phyloP scores from a whole-genome alignment of 805 yeast species.

The Babjeviella inositovora region DNA sequence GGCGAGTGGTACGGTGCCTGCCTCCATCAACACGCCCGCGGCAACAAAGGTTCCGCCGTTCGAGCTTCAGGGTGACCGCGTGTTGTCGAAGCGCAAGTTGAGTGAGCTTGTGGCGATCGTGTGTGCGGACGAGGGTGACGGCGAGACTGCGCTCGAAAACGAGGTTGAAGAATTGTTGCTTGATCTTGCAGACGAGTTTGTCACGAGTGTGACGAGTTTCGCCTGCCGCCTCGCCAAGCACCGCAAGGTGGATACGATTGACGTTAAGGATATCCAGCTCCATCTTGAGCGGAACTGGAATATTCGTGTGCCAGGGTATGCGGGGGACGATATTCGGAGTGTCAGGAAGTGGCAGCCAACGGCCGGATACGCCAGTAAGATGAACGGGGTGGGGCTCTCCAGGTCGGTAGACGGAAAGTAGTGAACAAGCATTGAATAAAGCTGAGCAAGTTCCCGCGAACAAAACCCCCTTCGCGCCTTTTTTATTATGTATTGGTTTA shows the following conservation, averaged over 20 bases:
- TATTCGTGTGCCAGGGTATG: conserved; percentile 83
- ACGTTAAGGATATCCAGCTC: conserved; percentile 78
- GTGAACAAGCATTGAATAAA: no score
- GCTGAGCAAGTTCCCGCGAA: no score
- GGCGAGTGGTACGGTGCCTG: conserved; percentile 60
- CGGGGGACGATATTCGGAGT: conserved; percentile 78
- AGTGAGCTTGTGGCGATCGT: conserved; percentile 74
- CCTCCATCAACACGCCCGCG: conserved; percentile 67
- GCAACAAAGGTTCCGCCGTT: conserved; percentile 62
- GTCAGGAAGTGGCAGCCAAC: conserved; percentile 62
- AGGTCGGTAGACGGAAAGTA: conserved; percentile 39
- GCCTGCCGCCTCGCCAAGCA: conserved; percentile 94
- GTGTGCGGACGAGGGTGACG: conserved; percentile 81
- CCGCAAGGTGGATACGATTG: conserved; percentile 74
- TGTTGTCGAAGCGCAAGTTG: conserved; percentile 77
- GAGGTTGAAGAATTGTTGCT: conserved; percentile 85
- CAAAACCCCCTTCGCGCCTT: no score
- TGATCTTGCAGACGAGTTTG: conserved; percentile 93
- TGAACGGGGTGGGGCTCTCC: conserved; percentile 51
- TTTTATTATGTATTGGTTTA: no score
- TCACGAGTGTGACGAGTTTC: conserved; percentile 77
- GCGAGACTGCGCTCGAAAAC: conserved; percentile 82
- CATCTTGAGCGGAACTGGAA: conserved; percentile 93
- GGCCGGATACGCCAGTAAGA: conserved; percentile 43
- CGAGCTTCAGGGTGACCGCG: conserved; percentile 70